Evolutionary conservation across 768 basidiomycete species (phyloP), one percentile per base, ranked within the genome.

Genomic region (Sutorius australiensis): DNA sequence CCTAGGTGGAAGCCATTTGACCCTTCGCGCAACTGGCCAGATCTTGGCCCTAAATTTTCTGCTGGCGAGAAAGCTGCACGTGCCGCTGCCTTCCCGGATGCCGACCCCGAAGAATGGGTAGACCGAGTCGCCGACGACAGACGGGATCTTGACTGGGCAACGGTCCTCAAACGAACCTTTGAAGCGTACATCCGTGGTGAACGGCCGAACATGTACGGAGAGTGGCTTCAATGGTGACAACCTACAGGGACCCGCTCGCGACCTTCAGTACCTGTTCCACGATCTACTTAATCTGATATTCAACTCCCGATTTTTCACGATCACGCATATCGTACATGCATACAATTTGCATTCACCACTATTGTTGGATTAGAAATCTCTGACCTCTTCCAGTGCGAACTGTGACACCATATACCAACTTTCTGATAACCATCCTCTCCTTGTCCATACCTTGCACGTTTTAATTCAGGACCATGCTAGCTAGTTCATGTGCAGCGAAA

Each of bases 1-100:
- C 21, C 13, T 59, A 95, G 94, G 94, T 97, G 95, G 95, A 86
- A 88, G 58, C 90, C 95, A 5, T 97, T 98, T 61, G 95, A 99
- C 70, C 80, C 89, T 1, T 72, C 82, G 8, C 85, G 95, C n/a
- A 95, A 98, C 67, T 98, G 86, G 84, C 95, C 95, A 2, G 95
- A 98, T 65, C 80, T 98, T 27, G 95, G 95, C 2, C 73, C 80
- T 11, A 81, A 78, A 16, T 98, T 98, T 68, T 74, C 75, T 19
- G 80, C 80, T 12, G 88, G 87, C 32, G 95, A 98, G 73, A 79
- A 77, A 46, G 72, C 76, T 38, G 84, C 85, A 9, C 85, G 87
- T 39, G 72, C 71, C 32, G 72, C 74, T 31, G 70, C 68, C 11
- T 66, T 63, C 38, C 70, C 72, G 21, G 62, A 70, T 48, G 42